Conservation (phyloP, 169 alveolate species). For the Amoebophrya sp. region DNA sequence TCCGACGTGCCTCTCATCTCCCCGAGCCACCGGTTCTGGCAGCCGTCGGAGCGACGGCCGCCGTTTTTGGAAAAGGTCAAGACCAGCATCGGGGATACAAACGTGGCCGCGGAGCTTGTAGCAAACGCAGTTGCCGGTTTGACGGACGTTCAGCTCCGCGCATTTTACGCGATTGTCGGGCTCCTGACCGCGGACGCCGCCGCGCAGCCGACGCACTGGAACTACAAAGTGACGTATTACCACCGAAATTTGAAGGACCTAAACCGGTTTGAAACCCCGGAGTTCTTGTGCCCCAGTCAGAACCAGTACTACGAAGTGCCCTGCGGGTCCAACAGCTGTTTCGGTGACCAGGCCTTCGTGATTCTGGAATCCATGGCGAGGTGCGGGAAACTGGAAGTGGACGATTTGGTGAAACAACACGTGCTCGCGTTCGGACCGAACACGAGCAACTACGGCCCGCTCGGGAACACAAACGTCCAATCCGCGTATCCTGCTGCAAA, state of each 20-base stretch:
- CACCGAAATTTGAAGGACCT: not conserved
- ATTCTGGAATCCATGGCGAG: not conserved
- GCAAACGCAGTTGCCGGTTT: not conserved
- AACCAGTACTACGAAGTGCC: not conserved
- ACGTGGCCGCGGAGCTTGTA: not conserved
- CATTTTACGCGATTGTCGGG: not conserved
- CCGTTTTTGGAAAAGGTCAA: not conserved
- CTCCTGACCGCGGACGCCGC: not conserved
- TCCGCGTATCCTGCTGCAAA: too few relatives aligned
- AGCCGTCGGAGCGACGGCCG: not conserved
- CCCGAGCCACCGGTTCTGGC: not conserved
- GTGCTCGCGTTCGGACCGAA: not conserved
- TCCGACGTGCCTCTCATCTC: not conserved
- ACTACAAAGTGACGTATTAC: not conserved
- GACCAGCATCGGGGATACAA: not conserved
- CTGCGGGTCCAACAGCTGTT: not conserved
- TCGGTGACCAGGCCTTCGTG: not conserved
- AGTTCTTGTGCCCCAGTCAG: not conserved
- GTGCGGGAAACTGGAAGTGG: not conserved
- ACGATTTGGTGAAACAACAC: not conserved
- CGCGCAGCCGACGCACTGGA: not conserved
- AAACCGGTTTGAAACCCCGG: not conserved
- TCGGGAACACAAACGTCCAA: not conserved
- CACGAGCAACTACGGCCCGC: not conserved
- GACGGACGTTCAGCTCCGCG: not conserved